Evolutionary conservation across 1,139 yeast species (phyloP).

Genomic region (Geotrichum europaeum): DNA sequence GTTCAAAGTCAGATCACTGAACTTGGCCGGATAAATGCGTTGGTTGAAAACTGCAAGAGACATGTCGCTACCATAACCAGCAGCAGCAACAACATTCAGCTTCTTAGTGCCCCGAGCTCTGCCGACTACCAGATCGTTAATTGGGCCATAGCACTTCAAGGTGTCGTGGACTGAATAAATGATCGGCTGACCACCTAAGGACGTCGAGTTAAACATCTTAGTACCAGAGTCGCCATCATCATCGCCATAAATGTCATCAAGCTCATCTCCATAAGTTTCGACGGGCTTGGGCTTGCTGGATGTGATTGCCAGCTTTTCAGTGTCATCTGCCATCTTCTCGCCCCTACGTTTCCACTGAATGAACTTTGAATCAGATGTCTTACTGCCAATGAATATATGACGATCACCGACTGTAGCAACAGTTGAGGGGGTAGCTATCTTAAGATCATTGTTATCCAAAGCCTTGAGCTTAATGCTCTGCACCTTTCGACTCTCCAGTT

Average conservation of each 20-base stretch:
- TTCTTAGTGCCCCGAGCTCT: slow-evolving; percentile 56
- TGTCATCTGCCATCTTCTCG: slow-evolving; percentile 20
- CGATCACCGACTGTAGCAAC: slow-evolving; percentile 20
- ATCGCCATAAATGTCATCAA: slow-evolving; percentile 37
- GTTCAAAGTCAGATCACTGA: slow-evolving; percentile 66
- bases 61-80: slow-evolving; percentile 57
- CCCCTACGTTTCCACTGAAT: slow-evolving; percentile 34
- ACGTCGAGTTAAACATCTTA: slow-evolving; percentile 6
- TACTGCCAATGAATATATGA: slow-evolving; percentile 41
- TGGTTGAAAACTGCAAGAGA: slow-evolving; percentile 60
- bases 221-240: slow-evolving; percentile 31
- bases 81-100: slow-evolving; percentile 59
- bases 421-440: slow-evolving; percentile 25
- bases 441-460: slow-evolving; percentile 19
- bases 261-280: slow-evolving; percentile 33
- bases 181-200: slow-evolving; percentile 17
- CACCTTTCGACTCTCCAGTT: slow-evolving; percentile 42
- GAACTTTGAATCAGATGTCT: slow-evolving; percentile 41
- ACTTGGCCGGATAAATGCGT: slow-evolving; percentile 67
- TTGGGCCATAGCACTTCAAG: slow-evolving; percentile 67
- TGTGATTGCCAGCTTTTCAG: slow-evolving; percentile 15
- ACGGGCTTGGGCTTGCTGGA: slow-evolving; percentile 29
- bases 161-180: slow-evolving; percentile 42
- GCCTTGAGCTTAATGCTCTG: slow-evolving; percentile 32
- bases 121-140: slow-evolving; percentile 65